phyloP scores from a whole-genome alignment of 345 rosid genomes.

The Toxicodendron radicans region DNA sequence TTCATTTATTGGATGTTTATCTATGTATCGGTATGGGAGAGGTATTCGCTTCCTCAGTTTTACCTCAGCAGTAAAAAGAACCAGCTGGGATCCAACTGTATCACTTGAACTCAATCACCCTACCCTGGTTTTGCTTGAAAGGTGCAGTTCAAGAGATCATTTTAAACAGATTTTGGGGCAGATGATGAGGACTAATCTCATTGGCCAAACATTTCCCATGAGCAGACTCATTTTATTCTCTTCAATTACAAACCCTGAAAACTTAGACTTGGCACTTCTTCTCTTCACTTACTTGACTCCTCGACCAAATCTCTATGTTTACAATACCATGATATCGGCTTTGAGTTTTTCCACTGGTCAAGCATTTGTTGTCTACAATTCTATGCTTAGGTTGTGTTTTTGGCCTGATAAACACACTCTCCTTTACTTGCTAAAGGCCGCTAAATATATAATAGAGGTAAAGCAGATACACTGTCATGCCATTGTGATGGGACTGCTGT shows the following conservation, averaged over 20 bases:
- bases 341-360: conserved; percentile 25
- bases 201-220: conserved; percentile 54
- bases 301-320: conserved; percentile 45
- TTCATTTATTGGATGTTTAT: conserved; percentile 3
- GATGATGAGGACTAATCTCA: conserved; percentile 47
- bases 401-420: conserved; percentile 50
- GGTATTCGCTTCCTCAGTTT: conserved; percentile 36
- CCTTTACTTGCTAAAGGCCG: conserved; percentile 37
- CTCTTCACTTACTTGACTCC: conserved; percentile 48
- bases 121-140: conserved; percentile 51
- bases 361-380: conserved; percentile 36
- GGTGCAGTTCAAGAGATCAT: conserved; percentile 41
- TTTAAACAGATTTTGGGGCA: conserved; percentile 55
- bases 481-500: conserved; percentile 35
- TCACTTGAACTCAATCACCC: conserved; percentile 48
- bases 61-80: conserved; percentile 16
- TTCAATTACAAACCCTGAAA: conserved; percentile 48
- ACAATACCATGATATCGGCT: conserved; percentile 51
- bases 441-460: conserved; percentile 29
- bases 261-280: conserved; percentile 39
- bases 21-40: conserved; percentile 25
- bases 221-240: conserved; percentile 55
- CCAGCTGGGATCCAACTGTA: conserved; percentile 47
- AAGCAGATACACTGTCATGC: conserved; percentile 58
- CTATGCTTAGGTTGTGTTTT: conserved; percentile 40